Conservation (phyloP, 805 yeast genomes). For the Debaryomyces hansenii region DNA sequence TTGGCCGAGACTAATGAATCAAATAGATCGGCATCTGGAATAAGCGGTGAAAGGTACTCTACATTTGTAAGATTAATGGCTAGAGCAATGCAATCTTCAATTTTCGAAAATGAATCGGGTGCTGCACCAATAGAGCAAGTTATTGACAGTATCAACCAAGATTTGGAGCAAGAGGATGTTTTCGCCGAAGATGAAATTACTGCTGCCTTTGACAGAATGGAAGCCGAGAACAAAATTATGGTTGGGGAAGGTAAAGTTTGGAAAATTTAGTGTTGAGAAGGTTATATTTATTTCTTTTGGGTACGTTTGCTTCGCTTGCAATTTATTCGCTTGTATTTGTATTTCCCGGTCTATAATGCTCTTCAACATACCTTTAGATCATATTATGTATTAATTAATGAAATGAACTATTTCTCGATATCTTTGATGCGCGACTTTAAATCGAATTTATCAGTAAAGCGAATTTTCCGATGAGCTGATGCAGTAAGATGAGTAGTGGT, state of each 20-base stretch:
- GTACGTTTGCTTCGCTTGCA: neutral
- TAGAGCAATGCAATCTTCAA: constrained; percentile 28
- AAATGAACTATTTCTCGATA: neutral
- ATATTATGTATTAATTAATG: neutral
- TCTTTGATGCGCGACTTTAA: neutral
- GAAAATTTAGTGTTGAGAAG: constrained; percentile 24
- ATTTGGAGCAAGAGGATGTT: constrained; percentile 39
- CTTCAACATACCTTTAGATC: neutral
- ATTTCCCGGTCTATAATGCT: neutral
- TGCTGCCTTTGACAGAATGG: constrained; percentile 33
- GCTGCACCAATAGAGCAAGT: constrained; percentile 34
- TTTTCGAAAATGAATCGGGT: constrained; percentile 31
- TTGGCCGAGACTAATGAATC: constrained; percentile 22
- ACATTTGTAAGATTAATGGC: constrained; percentile 32
- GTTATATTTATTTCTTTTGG: neutral
- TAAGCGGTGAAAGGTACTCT: constrained; percentile 34
- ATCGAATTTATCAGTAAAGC: neutral
- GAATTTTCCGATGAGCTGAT: neutral
- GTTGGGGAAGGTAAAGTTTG: constrained; percentile 41
- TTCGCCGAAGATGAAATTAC: constrained; percentile 30
- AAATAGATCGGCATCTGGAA: constrained; percentile 18
- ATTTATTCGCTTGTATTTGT: neutral
- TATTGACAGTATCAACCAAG: constrained; percentile 31
- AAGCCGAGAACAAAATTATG: constrained; percentile 36
- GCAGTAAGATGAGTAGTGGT: neutral